phyloP scores from a whole-genome alignment of 306 rosid species.

The Begonia loranthoides region DNA sequence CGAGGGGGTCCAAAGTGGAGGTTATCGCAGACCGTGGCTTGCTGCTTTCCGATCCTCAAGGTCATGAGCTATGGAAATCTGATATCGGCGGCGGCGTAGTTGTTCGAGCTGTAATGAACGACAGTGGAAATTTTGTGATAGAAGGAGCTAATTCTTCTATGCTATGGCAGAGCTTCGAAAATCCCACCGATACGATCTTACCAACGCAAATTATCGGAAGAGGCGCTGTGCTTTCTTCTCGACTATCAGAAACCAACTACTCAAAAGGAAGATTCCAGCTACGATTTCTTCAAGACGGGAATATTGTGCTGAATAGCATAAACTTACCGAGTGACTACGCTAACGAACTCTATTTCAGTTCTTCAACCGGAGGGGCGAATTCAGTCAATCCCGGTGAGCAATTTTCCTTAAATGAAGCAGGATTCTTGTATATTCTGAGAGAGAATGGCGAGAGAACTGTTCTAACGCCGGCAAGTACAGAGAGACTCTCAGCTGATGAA shows the following conservation, averaged over 20 bases:
- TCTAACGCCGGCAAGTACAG: not conserved
- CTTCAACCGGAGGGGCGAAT: not conserved
- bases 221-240: constrained; percentile 10
- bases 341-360: not conserved
- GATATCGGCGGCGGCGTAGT: not conserved
- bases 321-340: constrained; percentile 11
- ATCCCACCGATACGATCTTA: constrained; percentile 41
- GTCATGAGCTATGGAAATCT: not conserved
- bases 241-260: constrained; percentile 15
- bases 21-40: constrained; percentile 20
- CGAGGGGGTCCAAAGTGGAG: constrained; percentile 26
- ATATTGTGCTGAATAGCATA: constrained; percentile 16
- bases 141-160: not conserved
- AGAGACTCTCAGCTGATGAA: not conserved
- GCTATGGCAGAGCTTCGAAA: constrained; percentile 29
- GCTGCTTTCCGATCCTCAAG: constrained; percentile 20
- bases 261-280: constrained; percentile 29
- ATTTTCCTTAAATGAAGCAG: constrained; percentile 24
- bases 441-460: constrained; percentile 6
- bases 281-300: constrained; percentile 22
- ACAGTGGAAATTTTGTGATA: constrained; percentile 20
- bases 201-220: constrained; percentile 24
- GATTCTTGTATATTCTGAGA: constrained; percentile 18
- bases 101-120: constrained; percentile 14
- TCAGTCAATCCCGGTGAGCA: constrained; percentile 11